Evolutionary conservation across 2,329 filamentous ascomycete genomes (phyloP).

Genomic region (Microcyclospora pomicola): DNA sequence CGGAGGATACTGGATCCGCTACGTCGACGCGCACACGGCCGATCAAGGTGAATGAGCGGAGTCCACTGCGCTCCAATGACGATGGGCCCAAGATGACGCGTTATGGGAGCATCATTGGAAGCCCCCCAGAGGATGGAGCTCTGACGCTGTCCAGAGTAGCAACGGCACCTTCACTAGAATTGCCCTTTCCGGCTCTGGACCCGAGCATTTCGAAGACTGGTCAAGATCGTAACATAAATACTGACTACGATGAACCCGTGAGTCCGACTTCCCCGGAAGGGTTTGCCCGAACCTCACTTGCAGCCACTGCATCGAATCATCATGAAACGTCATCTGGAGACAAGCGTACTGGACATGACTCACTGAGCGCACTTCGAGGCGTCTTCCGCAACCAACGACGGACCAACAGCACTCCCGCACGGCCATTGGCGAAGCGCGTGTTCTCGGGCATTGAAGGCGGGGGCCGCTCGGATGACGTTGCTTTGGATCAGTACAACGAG

Average conservation of each 20-base stretch:
- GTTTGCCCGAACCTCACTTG: background rate
- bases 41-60: conserved; percentile 17
- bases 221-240: background rate
- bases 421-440: conserved; percentile 13
- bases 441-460: conserved; percentile 17
- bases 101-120: conserved; percentile 52
- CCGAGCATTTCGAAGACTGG: conserved; percentile 13
- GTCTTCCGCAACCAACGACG: background rate
- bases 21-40: conserved; percentile 2
- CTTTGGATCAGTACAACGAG: conserved; percentile 45
- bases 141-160: conserved; percentile 7
- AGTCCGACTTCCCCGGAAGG: conserved; percentile 3
- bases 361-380: background rate
- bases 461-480: conserved; percentile 28
- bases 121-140: conserved; percentile 28
- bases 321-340: conserved; percentile 10
- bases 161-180: conserved; percentile 38
- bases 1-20: background rate
- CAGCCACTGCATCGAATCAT: background rate
- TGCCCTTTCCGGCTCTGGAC: conserved; percentile 49
- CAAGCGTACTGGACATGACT: conserved; percentile 12
- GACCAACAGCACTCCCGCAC: conserved; percentile 24
- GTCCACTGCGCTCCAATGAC: conserved; percentile 12
- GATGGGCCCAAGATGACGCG: conserved; percentile 26
- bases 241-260: conserved; percentile 3